Evolutionary conservation across 2,329 filamentous ascomycete species (phyloP), one percentile per base, ranked within the genome.

Genomic region (Verticillium nonalfalfae): DNA sequence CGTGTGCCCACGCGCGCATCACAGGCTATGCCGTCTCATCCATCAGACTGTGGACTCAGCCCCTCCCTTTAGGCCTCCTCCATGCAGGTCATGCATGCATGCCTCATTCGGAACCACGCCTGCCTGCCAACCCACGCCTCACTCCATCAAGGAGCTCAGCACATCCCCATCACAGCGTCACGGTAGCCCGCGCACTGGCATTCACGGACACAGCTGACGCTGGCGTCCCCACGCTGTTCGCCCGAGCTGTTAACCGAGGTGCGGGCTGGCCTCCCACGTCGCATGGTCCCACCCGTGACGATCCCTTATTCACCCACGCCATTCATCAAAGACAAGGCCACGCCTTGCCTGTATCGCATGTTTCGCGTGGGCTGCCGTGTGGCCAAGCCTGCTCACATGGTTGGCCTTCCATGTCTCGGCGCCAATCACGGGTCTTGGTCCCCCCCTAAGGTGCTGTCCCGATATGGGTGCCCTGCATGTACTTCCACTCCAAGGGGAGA

Each of bases 101-200:
- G 45, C 45, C 45, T 50, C 45, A 50, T 50, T 50, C 1, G 45
- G 45, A 50, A 50, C 45, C 45, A 50, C 15, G 35, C n/a, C 3
- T 50, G 18, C 45, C n/a, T 50, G 45, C 45, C 45, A 21, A n/a
- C 45, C 26, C 45, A 50, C 45, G 15, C 45, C 45, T 50, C 45
- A 50, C 45, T 50, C 45, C 45, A 21, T 50, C 13, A 21, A 7
- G 45, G n/a, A 50, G 54, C 50, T 54, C 45, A 40, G 35, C 50
- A 59, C 58, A 58, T 59, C 13, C 56, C 58, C 59, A 62, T 65
- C 63, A 64, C 60, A 60, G 61, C 59, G 57, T 57, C 61, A 63
- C 57, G 54, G 52, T 58, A 61, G 39, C 61, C 50, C 58, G 59
- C 59, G 62, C 62, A 59, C 39, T 57, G 31, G 40, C 60, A 62